phyloP scores from a whole-genome alignment of 805 yeast genomes.

The Monosporozyma siamensis region DNA sequence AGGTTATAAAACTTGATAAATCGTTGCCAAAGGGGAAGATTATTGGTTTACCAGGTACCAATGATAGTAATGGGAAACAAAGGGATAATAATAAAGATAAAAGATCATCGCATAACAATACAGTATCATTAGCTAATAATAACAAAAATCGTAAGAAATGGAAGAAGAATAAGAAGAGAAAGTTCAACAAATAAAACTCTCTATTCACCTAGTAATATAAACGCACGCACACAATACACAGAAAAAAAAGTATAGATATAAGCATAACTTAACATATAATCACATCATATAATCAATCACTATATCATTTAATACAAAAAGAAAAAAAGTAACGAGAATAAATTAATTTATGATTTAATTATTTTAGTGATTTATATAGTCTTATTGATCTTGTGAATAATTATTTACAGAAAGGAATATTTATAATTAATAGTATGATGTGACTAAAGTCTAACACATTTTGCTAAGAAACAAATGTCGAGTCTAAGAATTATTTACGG shows the following conservation, averaged over 20 bases:
- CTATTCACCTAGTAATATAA: not conserved
- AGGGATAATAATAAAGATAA: not conserved
- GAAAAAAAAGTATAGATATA: too few relatives aligned
- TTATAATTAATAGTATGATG: too few relatives aligned
- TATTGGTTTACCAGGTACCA: slow-evolving; percentile 13
- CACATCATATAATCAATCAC: too few relatives aligned
- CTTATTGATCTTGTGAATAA: not conserved
- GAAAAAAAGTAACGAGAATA: not conserved
- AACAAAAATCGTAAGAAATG: slow-evolving; percentile 15
- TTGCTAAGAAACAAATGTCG: too few relatives aligned
- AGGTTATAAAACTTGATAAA: slow-evolving; percentile 22
- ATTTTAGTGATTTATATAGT: not conserved
- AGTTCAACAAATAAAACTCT: slow-evolving; percentile 13
- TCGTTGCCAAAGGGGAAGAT: slow-evolving; percentile 7
- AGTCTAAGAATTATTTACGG: slow-evolving; percentile 34
- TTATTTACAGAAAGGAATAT: not conserved
- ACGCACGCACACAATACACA: not conserved
- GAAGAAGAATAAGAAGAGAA: slow-evolving; percentile 26
- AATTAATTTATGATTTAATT: not conserved
- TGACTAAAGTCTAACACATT: too few relatives aligned
- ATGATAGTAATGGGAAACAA: not conserved
- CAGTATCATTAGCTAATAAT: slow-evolving; percentile 1
- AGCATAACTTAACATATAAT: not conserved
- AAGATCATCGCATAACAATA: not conserved
- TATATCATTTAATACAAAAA: too few relatives aligned